Base-by-base conservation (phyloP, 1,284 basidiomycete species). In the Ustilago crameri region DNA sequence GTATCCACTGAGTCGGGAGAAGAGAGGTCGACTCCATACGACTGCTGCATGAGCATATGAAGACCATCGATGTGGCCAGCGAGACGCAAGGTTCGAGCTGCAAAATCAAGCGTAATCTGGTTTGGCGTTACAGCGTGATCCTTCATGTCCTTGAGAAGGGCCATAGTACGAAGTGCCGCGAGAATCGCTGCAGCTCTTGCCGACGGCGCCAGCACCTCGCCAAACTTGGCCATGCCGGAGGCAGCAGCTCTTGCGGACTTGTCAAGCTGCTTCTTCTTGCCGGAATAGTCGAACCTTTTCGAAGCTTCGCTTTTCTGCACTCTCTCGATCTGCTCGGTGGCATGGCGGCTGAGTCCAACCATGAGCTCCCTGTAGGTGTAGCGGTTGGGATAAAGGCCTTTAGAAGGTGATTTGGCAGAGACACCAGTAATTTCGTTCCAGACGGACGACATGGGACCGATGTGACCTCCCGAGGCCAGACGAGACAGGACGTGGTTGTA, bases 11-110 rank as follows among this genome's bases (percentile, higher is more conserved):
- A 54, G 51, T 80, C 80, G 20, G 74, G 74, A 7, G 71, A 37
- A 24, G 57, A 42, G 12, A 83, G 46, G 42, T 82, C 78, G 40
- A 82, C 56, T 22, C 77, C 80, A 57, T 76, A 81, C 7, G 63
- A 66, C n/a, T 63, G 46, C n/a, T 64, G 65, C 45, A 80, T 55
- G 35, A 83, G 68, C 42, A 65, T 14, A 12, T 70, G 52, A 18
- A 82, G 58, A 1, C 66, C 73, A 15, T 76, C 70, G 38, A 81
- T 48, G 59, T 81, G 76, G 12, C 80, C 81, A 0, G 70, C 74
- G 1, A 78, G 51, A 27, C 79, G 71, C 41, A 81, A 54, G n/a
- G 78, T 57, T 10, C 78, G 59, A 22, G 75, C 71, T 0, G 75
- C 74, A 38, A 75, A 59, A 51, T 81, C 75, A 34, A 79, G 72